Evolutionary conservation across 2,329 filamentous ascomycete genomes (phyloP), one percentile per base, ranked within the genome.

Genomic region (Corinectria fuckeliana): DNA sequence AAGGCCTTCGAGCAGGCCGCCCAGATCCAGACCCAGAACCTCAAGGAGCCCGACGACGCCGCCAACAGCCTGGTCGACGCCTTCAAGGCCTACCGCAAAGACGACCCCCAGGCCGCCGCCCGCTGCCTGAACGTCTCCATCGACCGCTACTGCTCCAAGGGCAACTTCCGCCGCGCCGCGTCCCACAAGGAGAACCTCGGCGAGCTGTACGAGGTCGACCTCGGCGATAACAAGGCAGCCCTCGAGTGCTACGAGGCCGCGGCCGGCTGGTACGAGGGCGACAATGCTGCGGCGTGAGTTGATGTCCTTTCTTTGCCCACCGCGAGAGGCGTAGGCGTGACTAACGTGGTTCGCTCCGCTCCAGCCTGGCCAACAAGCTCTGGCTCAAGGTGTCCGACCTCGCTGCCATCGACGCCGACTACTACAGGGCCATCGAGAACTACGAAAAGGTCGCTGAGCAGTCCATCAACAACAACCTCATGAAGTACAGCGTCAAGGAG

Each of bases 401-500:
- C 44, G 85, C 91, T 6, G 95, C 92, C 11, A 78, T 96, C 13
- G 89, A 93, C 56, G 87, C 81, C 60, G 91, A 97, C 74, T 97
- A 96, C 80, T 88, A 89, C 80, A 92, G 90, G 77, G 87, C 92
- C 56, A 92, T 93, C 69, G 85, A 89, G 63, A 84, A 89, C 67
- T 97, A 91, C 79, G 94, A 98, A 76, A 88, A 90, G 71, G 92
- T 97, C 48, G 91, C 92, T 39, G 84, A 86, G 57, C 84, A 86
- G 41, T 90, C 90, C 32, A 88, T 97, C 70, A 88, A 88, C 76
- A 97, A 96, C 81, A 95, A 96, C 76, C 82, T 97, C 58, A 94
- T 96, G 91, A 91, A 89, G 74, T 96, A 92, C 86, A 92, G 88
- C 47, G 92, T 98, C 64, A 98, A 97, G 78, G 93, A 97, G 66